These are phyloP conservation scores for Penicillium italicum DNA, from an alignment of 2,329 filamentous ascomycete species.

Conservation along the genomic window DNA sequence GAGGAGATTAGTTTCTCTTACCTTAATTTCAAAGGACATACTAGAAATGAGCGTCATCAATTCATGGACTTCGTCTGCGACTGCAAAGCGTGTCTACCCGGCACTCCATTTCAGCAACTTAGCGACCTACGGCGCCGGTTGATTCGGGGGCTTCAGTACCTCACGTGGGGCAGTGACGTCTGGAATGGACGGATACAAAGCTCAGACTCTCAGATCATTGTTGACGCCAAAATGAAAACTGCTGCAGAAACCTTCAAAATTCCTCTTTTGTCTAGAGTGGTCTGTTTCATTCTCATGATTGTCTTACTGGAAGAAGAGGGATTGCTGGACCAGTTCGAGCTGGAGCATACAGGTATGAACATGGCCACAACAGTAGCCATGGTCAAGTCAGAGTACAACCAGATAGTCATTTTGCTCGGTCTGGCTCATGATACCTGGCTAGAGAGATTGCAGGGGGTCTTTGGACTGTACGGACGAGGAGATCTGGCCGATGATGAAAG, in stretches of 20 bases:
- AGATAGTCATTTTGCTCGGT: background rate
- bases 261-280: too few relatives aligned
- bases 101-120: background rate
- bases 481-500: background rate
- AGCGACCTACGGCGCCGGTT: background rate
- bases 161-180: too few relatives aligned
- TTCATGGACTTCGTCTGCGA: background rate
- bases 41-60: background rate
- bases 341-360: too few relatives aligned
- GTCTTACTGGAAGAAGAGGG: background rate
- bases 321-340: background rate
- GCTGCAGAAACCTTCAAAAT: too few relatives aligned
- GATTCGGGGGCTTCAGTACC: background rate
- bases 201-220: background rate
- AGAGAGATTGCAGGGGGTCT: background rate
- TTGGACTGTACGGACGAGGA: background rate
- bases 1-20: background rate
- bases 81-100: background rate
- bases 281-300: too few relatives aligned
- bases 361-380: too few relatives aligned
- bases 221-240: background rate
- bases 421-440: background rate
- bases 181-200: background rate
- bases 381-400: background rate
- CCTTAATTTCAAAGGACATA: too few relatives aligned